A percentile compares a stretch with the other conserved stretches of the same genome.
Conservation (phyloP, 2,329 filamentous ascomycete genomes). For the Hypoxylon sp. region DNA sequence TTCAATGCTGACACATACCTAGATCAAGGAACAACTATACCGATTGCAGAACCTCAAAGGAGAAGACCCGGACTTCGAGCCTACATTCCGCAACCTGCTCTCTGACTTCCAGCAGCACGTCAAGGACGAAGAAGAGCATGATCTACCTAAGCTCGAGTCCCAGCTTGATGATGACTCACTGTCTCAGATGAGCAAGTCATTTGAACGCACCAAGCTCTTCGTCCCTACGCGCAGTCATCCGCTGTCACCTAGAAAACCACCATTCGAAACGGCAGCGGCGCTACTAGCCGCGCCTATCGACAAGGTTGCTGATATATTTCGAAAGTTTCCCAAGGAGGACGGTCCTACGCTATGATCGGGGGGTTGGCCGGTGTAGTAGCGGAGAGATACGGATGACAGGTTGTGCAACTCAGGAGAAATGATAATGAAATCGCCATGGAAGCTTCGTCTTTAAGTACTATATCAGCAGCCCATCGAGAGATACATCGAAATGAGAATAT, state of each 20-base stretch:
- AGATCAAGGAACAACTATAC: slow-evolving; percentile 67
- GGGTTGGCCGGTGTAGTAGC: not conserved
- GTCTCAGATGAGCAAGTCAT: slow-evolving; percentile 57
- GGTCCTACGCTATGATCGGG: slow-evolving; percentile 6
- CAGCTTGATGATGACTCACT: slow-evolving; percentile 55
- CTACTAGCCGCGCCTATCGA: slow-evolving; percentile 70
- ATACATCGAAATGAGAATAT: no score
- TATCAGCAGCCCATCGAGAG: no score
- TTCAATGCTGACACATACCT: no score
- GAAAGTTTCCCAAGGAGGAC: slow-evolving; percentile 63
- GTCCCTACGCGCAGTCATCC: slow-evolving; percentile 66
- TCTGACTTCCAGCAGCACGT: slow-evolving; percentile 61
- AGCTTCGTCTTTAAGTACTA: no score
- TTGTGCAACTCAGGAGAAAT: no score
- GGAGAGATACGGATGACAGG: not conserved
- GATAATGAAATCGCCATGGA: no score
- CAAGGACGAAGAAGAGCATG: slow-evolving; percentile 63
- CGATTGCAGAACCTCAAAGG: slow-evolving; percentile 62
- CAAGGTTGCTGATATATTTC: slow-evolving; percentile 66
- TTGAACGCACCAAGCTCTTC: slow-evolving; percentile 66
- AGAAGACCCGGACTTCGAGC: slow-evolving; percentile 57
- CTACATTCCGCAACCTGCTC: slow-evolving; percentile 61
- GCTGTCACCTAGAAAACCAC: slow-evolving; percentile 63
- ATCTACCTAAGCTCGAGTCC: slow-evolving; percentile 63
- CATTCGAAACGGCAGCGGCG: slow-evolving; percentile 68